A percentile compares a stretch with the other conserved stretches of the same genome.
phyloP scores from a whole-genome alignment of 179 eudicot genomes.

The Amaranthus tricolor region DNA sequence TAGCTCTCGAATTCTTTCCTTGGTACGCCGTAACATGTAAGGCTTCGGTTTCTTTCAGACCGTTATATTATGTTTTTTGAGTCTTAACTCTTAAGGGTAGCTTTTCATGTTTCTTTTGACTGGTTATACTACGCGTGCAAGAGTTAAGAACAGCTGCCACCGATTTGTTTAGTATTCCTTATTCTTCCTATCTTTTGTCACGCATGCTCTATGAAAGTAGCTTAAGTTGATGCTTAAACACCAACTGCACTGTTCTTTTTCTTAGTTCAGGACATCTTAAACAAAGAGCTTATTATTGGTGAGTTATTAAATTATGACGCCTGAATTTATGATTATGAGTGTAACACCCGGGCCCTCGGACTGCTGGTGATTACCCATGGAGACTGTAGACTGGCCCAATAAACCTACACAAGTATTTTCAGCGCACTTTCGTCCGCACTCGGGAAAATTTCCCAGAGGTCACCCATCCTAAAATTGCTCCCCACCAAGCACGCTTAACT shows the following conservation, averaged over 20 bases:
- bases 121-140: not conserved
- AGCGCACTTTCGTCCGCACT: too few relatives aligned
- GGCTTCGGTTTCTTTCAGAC: conserved; percentile 29
- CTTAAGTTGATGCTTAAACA: not conserved
- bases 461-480: too few relatives aligned
- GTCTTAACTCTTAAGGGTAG: not conserved
- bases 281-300: not conserved
- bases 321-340: not conserved
- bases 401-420: too few relatives aligned
- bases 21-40: conserved; percentile 90
- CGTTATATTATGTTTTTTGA: conserved; percentile 2
- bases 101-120: not conserved
- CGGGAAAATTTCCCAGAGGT: too few relatives aligned
- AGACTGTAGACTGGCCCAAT: too few relatives aligned
- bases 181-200: not conserved
- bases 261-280: not conserved
- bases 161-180: not conserved
- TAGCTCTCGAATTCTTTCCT: conserved; percentile 72
- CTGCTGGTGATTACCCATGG: too few relatives aligned
- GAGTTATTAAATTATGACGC: conserved; percentile 3
- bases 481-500: too few relatives aligned
- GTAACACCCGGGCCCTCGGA: too few relatives aligned
- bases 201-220: not conserved
- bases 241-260: not conserved
- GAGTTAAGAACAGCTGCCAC: too few relatives aligned